Evolutionary conservation across 2,329 filamentous ascomycete genomes (phyloP).

Genomic region (Domatiomyces catenatus): DNA sequence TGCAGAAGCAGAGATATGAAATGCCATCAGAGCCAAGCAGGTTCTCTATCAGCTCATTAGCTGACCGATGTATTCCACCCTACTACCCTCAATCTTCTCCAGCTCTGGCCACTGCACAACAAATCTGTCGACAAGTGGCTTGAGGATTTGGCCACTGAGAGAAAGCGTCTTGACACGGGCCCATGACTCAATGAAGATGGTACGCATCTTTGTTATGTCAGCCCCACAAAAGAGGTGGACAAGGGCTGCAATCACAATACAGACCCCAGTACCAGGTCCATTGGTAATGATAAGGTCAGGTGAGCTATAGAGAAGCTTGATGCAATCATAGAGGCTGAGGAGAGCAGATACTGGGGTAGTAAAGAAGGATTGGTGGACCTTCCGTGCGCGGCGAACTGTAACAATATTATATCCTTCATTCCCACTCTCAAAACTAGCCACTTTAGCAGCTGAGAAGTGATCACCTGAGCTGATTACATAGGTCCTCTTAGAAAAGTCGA

Average conservation of each 20-base stretch:
- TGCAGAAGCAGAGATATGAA: background rate
- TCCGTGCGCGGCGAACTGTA: slow-evolving; percentile 58
- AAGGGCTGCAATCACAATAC: slow-evolving; percentile 47
- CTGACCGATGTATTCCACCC: slow-evolving; percentile 12
- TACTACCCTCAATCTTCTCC: slow-evolving; percentile 23
- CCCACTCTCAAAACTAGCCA: slow-evolving; percentile 53
- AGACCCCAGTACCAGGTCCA: slow-evolving; percentile 74
- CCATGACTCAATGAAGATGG: slow-evolving; percentile 85
- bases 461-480: slow-evolving; percentile 74
- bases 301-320: slow-evolving; percentile 40
- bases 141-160: slow-evolving; percentile 64
- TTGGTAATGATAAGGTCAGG: slow-evolving; percentile 74
- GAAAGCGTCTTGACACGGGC: slow-evolving; percentile 71
- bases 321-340: slow-evolving; percentile 47
- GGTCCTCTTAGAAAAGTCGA: slow-evolving; percentile 49
- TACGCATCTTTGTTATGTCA: slow-evolving; percentile 38
- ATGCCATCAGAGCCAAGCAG: background rate
- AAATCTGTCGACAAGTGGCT: slow-evolving; percentile 58
- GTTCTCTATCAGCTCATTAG: slow-evolving; percentile 8
- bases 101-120: slow-evolving; percentile 66
- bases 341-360: slow-evolving; percentile 45
- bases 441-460: slow-evolving; percentile 48
- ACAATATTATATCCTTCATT: slow-evolving; percentile 50
- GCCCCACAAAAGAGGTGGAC: slow-evolving; percentile 36
- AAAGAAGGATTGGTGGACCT: slow-evolving; percentile 60